Conservation (phyloP, 2,329 filamentous ascomycete species). For the Neofusicoccum parvum region DNA sequence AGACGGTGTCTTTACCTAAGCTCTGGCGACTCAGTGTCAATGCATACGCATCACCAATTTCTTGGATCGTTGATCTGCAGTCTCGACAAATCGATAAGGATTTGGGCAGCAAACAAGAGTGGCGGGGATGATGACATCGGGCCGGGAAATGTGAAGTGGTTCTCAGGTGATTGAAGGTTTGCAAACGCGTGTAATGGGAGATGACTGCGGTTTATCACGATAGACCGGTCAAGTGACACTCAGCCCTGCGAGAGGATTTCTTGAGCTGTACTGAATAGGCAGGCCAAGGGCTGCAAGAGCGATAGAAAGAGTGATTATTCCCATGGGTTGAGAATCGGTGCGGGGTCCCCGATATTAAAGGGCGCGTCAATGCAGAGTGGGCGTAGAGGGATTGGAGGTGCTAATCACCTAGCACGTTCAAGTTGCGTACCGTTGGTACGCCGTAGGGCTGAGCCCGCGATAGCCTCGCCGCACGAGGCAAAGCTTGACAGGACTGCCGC, state of each 20-base stretch:
- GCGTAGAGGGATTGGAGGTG: background rate
- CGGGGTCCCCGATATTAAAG: constrained; percentile 18
- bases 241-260: background rate
- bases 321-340: constrained; percentile 1
- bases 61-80: constrained; percentile 2
- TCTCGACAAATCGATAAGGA: background rate
- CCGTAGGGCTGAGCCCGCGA: constrained; percentile 8
- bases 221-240: background rate
- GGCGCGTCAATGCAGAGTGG: constrained; percentile 10
- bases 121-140: background rate
- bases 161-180: constrained; percentile 1
- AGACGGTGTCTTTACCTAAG: background rate
- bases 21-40: background rate
- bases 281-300: background rate
- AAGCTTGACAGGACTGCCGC: constrained; percentile 7
- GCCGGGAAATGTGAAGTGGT: background rate
- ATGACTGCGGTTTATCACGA: constrained; percentile 3
- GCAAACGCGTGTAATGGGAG: background rate
- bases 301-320: constrained; percentile 1
- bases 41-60: constrained; percentile 15
- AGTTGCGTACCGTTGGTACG: background rate
- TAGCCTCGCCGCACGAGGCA: constrained; percentile 5
- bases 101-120: background rate
- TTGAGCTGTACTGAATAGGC: background rate
- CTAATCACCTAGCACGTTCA: background rate